Evolutionary conservation across 208 protist genomes (phyloP).

Genomic region (Sergeia podlipaevii): DNA sequence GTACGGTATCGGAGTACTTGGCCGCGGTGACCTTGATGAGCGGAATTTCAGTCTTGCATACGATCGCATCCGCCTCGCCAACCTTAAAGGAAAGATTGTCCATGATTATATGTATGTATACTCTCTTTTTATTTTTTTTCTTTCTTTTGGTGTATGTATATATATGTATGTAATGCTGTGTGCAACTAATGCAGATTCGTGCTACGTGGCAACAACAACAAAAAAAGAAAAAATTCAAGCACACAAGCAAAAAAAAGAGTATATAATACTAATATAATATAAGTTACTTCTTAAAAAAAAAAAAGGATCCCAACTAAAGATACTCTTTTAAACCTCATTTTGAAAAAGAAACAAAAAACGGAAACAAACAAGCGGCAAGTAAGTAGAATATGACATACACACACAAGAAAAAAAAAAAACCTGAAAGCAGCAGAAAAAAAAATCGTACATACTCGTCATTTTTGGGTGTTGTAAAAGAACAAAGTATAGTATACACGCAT

Average conservation of each 20-base stretch:
- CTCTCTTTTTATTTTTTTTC: conserved; percentile 5
- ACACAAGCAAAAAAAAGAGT: conserved; percentile 6
- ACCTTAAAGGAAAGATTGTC: conserved; percentile 59
- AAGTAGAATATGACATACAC: background rate
- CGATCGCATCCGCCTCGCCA: conserved; percentile 45
- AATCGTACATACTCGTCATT: too few relatives aligned
- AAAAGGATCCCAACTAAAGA: too few relatives aligned
- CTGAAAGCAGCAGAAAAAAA: conserved; percentile 5
- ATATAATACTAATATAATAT: background rate
- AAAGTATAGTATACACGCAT: too few relatives aligned
- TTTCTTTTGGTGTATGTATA: too few relatives aligned
- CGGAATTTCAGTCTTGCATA: conserved; percentile 55
- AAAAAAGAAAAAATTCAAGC: background rate
- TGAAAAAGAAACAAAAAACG: background rate
- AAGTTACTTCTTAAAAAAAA: background rate
- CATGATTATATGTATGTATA: conserved; percentile 28
- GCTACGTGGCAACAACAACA: too few relatives aligned
- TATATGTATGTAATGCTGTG: too few relatives aligned
- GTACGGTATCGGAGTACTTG: conserved; percentile 36
- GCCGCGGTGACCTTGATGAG: conserved; percentile 66
- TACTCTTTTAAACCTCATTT: too few relatives aligned
- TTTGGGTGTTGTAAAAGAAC: too few relatives aligned
- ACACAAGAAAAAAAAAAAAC: background rate
- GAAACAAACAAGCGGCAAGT: background rate
- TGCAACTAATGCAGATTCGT: too few relatives aligned